Base-by-base conservation (phyloP, 2,329 filamentous ascomycete genomes). In the Aspergillus fischeri region DNA sequence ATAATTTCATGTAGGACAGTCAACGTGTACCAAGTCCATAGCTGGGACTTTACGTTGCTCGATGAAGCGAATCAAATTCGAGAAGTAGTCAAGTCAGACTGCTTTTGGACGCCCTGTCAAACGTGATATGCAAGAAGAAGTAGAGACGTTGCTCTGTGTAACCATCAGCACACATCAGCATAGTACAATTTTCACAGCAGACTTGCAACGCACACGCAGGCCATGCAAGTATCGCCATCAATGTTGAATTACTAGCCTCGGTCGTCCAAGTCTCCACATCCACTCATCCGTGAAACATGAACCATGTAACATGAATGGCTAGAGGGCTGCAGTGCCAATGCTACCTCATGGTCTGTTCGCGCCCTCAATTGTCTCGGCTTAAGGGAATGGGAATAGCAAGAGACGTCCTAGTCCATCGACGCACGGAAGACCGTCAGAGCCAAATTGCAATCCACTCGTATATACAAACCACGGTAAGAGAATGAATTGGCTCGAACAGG, bases 281-380 rank as follows among this genome's bases (percentile, higher is more conserved):
- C 10, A 21, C 21, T 42, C 42, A 29, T 54, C 50, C 57, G 58
- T 59, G 58, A 52, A 54, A 60, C 56, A 32, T 54, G 35, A 35
- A 20, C 27, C 28, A 53, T 60, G 60, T 60, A 62, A 62, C 60
- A 11, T 54, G 42, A 47, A 17, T 20, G 51, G 28, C 45, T 3
- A 27, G 20, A 47, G n/a, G 20, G 20, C 44, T 47, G 44, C 21
- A 47, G 56, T 45, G 38, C 14, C 41, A 53, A 60, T 62, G 53
- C 54, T 60, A 62, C 60, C 52, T 55, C 25, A 49, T 51, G 54
- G 57, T 41, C 27, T 27, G 44, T 48, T 47, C 44, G 44, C 44
- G 14, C 24, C 32, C 32, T 35, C 32, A 17, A 27, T 25, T 25
- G 44, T 21, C 21, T 35, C 32, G 5, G 21, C 11, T 20, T 14